A percentile compares a stretch with the other conserved stretches of the same genome.
phyloP scores from a whole-genome alignment of 352 stramenopile species.

The Phytophthora pluvialis region DNA sequence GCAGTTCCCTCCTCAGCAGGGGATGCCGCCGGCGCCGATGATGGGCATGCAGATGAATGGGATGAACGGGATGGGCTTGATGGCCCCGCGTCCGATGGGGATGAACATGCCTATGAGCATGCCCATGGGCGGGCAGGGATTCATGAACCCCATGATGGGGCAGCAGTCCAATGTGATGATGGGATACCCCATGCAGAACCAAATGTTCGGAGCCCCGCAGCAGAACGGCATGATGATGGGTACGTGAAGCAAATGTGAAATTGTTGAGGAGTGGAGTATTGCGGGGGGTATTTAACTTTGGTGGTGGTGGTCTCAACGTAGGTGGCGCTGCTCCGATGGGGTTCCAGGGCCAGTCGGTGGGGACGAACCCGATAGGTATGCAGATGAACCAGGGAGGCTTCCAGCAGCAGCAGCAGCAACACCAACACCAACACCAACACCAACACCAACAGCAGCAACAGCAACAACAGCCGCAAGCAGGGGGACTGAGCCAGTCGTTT shows the following conservation, averaged over 20 bases:
- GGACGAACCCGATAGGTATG: slow-evolving; percentile 67
- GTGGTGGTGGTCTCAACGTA: slow-evolving; percentile 6
- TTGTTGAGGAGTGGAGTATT: background rate
- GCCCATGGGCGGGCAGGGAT: slow-evolving; percentile 45
- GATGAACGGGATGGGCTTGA: slow-evolving; percentile 46
- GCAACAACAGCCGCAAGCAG: slow-evolving; percentile 48
- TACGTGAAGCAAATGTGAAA: slow-evolving; percentile 27
- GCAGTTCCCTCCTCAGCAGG: slow-evolving; percentile 55
- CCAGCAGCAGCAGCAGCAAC: slow-evolving; percentile 31
- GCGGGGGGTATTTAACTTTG: slow-evolving; percentile 2
- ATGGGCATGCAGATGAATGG: slow-evolving; percentile 55
- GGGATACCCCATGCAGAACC: slow-evolving; percentile 54
- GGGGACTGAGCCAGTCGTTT: slow-evolving; percentile 78
- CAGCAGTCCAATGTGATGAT: slow-evolving; percentile 50
- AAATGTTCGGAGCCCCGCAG: slow-evolving; percentile 51
- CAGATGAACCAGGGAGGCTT: slow-evolving; percentile 57
- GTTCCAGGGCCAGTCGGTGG: slow-evolving; percentile 58
- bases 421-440: slow-evolving; percentile 38
- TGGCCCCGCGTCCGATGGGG: slow-evolving; percentile 30
- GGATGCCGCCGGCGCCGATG: slow-evolving; percentile 51
- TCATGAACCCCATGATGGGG: slow-evolving; percentile 49
- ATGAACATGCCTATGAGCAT: slow-evolving; percentile 49
- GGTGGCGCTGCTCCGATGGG: slow-evolving; percentile 50
- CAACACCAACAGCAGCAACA: slow-evolving; percentile 41
- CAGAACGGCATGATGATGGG: slow-evolving; percentile 69